Base-by-base conservation (phyloP, 2,329 filamentous ascomycete genomes). In the Diaporthe sp. region DNA sequence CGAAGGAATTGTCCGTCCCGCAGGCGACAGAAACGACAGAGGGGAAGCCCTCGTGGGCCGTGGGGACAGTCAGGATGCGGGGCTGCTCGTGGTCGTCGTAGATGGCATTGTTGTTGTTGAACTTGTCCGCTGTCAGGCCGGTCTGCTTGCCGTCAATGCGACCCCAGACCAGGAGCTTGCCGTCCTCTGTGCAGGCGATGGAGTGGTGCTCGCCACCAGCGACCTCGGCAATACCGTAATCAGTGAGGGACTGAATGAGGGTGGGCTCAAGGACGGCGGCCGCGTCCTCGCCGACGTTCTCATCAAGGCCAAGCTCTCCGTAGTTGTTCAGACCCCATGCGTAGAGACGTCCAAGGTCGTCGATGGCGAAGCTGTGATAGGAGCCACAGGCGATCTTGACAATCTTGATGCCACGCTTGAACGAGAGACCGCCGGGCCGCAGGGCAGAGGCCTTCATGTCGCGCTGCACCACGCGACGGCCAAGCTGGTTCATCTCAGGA, bases 251-350 rank as follows among this genome's bases (percentile, higher is more conserved):
- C 12, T 90, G 85, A 37, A 98, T 90, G 71, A 93, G 86, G 57
- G 90, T 91, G 3, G 95, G 94, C 79, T 91, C 90, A n/a, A 94
- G 88, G 70, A 98, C 90, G 77, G 93, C 91, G 47, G 93, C 93
- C 78, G 93, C 92, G 71, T 93, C 91, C 75, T 93, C 90, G 44
- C 92, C 93, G 20, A 90, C 92, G 72, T 89, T 87, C 58, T 91
- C 88, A 22, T 87, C 86, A 75, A 82, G 79, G 76, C 93, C 95
- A 22, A 94, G 94, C 85, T 98, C 93, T 77, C 93, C 94, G 83
- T 94, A 97, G 85, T 94, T 95, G 88, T 98, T 98, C 42, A 96
- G 87, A 34, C 95, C 95, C 95, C 95, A 98, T 0, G 92, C 90
- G 84, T 92, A 97, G 44, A 96, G 93, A 42, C 90, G 88, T 53